Evolutionary conservation across 2,329 filamentous ascomycete species (phyloP).

Genomic region (Penicillium sp.): DNA sequence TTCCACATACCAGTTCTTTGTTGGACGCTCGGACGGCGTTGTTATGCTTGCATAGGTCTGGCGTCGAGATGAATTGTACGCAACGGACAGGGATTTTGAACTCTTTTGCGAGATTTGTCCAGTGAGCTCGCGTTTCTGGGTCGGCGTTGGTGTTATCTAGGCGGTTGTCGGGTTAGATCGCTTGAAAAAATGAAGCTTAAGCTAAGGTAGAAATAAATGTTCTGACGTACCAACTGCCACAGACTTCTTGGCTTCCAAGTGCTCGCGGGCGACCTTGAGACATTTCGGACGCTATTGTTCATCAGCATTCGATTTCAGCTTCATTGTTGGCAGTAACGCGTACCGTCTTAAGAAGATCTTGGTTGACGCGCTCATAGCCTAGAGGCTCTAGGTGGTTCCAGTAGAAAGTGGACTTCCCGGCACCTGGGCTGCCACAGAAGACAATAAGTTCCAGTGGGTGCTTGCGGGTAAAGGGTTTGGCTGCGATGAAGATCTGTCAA

Average conservation of each 20-base stretch:
- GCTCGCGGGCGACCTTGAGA: constrained; percentile 67
- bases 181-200: constrained; percentile 2
- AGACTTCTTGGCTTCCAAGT: constrained; percentile 63
- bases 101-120: constrained; percentile 71
- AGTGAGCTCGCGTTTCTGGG: constrained; percentile 69
- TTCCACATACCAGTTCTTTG: constrained; percentile 35
- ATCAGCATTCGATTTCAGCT: neutral
- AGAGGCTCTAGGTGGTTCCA: constrained; percentile 73
- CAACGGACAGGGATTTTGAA: constrained; percentile 75
- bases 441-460: constrained; percentile 72
- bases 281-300: constrained; percentile 56
- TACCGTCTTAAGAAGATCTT: constrained; percentile 77
- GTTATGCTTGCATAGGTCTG: constrained; percentile 77
- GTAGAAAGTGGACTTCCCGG: constrained; percentile 91
- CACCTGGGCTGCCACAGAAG: constrained; percentile 83
- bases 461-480: constrained; percentile 53
- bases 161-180: constrained; percentile 9
- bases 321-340: constrained; percentile 1
- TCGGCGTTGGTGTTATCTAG: constrained; percentile 96
- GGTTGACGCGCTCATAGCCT: constrained; percentile 82
- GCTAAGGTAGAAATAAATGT: neutral
- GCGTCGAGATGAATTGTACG: constrained; percentile 74
- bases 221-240: constrained; percentile 70
- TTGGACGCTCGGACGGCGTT: constrained; percentile 74
- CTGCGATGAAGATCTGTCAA: neutral